Evolutionary conservation across 106 monocot genomes (phyloP), one percentile per base, ranked within the genome.

Genomic region (Dendrobium nobile): DNA sequence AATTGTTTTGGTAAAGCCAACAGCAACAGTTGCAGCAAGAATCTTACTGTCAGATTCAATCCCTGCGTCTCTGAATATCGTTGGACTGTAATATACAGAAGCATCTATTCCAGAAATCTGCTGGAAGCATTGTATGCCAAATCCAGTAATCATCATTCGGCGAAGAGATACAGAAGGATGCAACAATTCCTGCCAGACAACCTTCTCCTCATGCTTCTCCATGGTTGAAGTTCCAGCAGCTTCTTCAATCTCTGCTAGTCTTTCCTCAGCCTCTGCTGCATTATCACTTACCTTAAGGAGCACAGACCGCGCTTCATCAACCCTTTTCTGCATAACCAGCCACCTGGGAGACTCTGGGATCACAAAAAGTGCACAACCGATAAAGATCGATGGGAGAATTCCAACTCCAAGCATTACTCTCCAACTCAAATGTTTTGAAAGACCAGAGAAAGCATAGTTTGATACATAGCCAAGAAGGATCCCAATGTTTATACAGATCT

Each of bases 271-370:
- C 19, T 91, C 99, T 47, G 64, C 88, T 11, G 89, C 93, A 67
- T 51, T 90, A 41, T 90, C 90, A 43, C 40, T 88, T 37, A 90
- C 82, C 47, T 87, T 93, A 16, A 81, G 27, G 33, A 99, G 84
- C 58, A 95, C 99, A 22, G 74, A 75, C 44, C 88, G 84, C 7
- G 95, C 99, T 82, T 99, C 93, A 2, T 91, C 90, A 1, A 86
- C 74, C 59, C 99, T 80, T 13, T 89, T 95, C 75, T 89, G 75
- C 99, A 95, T 82, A 2, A 99, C 88, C 47, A 99, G 78, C 99
- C 99, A 99, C 80, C 99, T 91, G 9, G 99, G 99, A 16, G 99
- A 99, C 81, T 99, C 99, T 1, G 99, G 99, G 40, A 99, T 95
- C 41, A 89, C 80, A 59, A 89, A 83, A 47, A 99, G 72, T 4